These are phyloP conservation scores for Hymenoscyphus infarciens DNA, from an alignment of 2,329 filamentous ascomycete genomes.

Conservation along the genomic window DNA sequence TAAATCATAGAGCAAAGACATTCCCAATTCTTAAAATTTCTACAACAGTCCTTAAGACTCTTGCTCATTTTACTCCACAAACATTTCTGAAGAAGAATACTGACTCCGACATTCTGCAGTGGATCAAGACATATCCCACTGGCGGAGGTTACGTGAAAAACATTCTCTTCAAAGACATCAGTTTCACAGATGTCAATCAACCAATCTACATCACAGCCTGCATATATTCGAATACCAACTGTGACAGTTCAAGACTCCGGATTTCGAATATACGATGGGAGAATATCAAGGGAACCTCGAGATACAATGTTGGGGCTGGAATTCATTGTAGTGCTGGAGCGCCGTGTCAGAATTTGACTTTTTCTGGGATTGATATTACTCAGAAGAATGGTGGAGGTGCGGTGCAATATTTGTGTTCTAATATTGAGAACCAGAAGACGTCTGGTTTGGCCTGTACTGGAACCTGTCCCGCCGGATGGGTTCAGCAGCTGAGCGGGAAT, in stretches of 20 bases:
- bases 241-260: constrained; percentile 52
- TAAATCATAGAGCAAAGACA: constrained; percentile 28
- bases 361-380: constrained; percentile 19
- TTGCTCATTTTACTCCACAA: too few relatives aligned
- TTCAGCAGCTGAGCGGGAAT: constrained; percentile 14
- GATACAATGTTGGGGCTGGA: constrained; percentile 28
- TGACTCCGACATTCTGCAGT: constrained; percentile 6
- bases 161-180: constrained; percentile 31
- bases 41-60: too few relatives aligned
- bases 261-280: constrained; percentile 57
- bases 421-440: constrained; percentile 19
- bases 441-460: constrained; percentile 17
- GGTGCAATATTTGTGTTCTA: constrained; percentile 17
- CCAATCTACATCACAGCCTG: constrained; percentile 47
- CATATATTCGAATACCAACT: constrained; percentile 43
- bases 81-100: too few relatives aligned
- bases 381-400: constrained; percentile 14
- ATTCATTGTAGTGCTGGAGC: constrained; percentile 19
- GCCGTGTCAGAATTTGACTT: constrained; percentile 17
- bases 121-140: constrained; percentile 37
- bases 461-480: constrained; percentile 16
- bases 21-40: too few relatives aligned
- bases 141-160: constrained; percentile 37
- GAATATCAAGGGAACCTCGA: constrained; percentile 55
- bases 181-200: constrained; percentile 43